These are phyloP conservation scores for Aspergillus baeticus DNA, from an alignment of 495 filamentous ascomycete genomes.

Conservation along the genomic window DNA sequence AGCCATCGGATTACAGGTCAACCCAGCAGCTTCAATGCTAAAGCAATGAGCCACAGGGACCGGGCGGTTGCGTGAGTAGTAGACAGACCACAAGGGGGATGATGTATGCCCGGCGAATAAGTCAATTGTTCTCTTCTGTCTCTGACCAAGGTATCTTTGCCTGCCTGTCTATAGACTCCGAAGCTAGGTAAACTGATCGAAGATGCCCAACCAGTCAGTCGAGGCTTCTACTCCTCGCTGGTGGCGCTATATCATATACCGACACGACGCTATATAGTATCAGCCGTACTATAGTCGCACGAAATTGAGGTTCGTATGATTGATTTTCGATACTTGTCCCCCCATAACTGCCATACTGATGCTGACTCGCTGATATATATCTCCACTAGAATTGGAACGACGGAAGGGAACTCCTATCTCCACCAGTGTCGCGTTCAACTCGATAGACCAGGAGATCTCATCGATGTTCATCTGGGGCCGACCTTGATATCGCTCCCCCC, in stretches of 20 bases:
- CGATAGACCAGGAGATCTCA: slow-evolving; percentile 8
- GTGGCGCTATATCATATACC: slow-evolving; percentile 66
- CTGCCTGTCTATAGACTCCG: slow-evolving; percentile 46
- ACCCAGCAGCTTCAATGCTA: slow-evolving; percentile 26
- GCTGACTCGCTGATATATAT: slow-evolving; percentile 18
- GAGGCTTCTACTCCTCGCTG: slow-evolving; percentile 51
- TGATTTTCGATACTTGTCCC: slow-evolving; percentile 23
- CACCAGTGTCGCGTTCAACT: slow-evolving; percentile 9
- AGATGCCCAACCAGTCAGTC: slow-evolving; percentile 35
- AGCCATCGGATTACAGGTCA: slow-evolving; percentile 39
- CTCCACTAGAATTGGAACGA: slow-evolving; percentile 13
- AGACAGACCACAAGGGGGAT: slow-evolving; percentile 21
- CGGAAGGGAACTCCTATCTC: slow-evolving; percentile 1
- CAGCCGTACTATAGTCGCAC: slow-evolving; percentile 52
- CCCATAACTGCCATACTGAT: slow-evolving; percentile 17
- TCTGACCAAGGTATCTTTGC: slow-evolving; percentile 31
- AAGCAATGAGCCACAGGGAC: slow-evolving; percentile 17
- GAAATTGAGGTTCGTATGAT: slow-evolving; percentile 31
- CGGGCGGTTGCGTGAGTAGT: slow-evolving; percentile 18
- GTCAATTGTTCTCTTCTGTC: slow-evolving; percentile 41
- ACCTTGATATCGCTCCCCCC: slow-evolving; percentile 12
- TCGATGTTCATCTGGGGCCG: slow-evolving; percentile 10
- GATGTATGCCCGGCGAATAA: slow-evolving; percentile 41
- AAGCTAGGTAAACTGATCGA: slow-evolving; percentile 48
- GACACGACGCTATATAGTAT: slow-evolving; percentile 67